Percentiles rank a stretch among this genome's conserved stretches.
phyloP scores from a whole-genome alignment of 1,284 basidiomycete genomes.

The Phylloboletellus chloephorus region DNA sequence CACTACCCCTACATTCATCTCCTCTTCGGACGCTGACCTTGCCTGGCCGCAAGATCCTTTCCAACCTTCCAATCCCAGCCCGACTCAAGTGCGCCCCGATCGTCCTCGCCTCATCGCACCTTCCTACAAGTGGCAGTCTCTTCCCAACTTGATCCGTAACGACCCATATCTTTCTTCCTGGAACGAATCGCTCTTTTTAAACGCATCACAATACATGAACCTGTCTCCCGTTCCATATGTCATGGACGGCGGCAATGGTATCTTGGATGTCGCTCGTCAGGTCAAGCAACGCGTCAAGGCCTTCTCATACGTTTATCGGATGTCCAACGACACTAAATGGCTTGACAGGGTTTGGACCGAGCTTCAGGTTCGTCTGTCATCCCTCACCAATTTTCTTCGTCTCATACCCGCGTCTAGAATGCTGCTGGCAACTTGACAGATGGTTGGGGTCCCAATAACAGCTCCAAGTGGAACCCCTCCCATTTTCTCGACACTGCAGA shows the following conservation, averaged over 20 bases:
- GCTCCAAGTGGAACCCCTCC: constrained; percentile 70
- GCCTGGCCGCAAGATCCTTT: constrained; percentile 78
- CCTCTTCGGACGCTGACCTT: constrained; percentile 43
- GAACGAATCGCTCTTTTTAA: constrained; percentile 90
- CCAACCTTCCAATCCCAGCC: constrained; percentile 54
- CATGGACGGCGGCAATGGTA: constrained; percentile 83
- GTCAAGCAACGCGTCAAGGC: constrained; percentile 91
- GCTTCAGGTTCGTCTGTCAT: constrained; percentile 54
- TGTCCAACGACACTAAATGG: constrained; percentile 88
- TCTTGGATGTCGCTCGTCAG: constrained; percentile 87
- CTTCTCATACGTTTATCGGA: constrained; percentile 85
- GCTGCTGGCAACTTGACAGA: constrained; percentile 60
- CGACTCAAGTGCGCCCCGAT: constrained; percentile 62
- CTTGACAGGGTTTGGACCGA: constrained; percentile 83
- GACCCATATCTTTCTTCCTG: constrained; percentile 86
- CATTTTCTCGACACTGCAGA: constrained; percentile 97
- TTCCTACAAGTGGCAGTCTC: constrained; percentile 84
- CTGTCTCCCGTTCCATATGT: constrained; percentile 65
- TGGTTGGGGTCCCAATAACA: constrained; percentile 55
- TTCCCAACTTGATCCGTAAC: constrained; percentile 72
- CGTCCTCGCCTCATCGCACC: constrained; percentile 93
- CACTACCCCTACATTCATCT: constrained; percentile 65
- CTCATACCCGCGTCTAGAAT: constrained; percentile 46
- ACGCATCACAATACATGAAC: constrained; percentile 71
- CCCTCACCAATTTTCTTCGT: constrained; percentile 1